Conservation (phyloP, 1,139 yeast genomes). For the Suhomyces ambrosiae region DNA sequence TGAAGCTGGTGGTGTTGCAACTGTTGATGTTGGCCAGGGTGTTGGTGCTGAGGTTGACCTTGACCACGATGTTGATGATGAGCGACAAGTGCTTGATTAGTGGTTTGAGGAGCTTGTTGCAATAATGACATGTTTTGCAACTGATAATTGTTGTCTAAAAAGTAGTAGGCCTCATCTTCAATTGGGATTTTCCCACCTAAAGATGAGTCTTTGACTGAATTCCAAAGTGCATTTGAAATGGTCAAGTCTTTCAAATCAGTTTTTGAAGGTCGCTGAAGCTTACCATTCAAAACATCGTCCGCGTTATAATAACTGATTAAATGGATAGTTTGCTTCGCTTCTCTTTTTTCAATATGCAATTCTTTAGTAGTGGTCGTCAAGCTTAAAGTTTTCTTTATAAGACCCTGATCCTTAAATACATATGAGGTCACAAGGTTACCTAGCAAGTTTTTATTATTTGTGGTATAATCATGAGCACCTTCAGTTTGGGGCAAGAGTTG, state of each 20-base stretch:
- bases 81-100: conserved; percentile 15
- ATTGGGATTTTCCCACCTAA: conserved; percentile 57
- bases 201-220: conserved; percentile 61
- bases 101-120: conserved; percentile 19
- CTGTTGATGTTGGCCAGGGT: conserved; percentile 2
- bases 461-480: conserved; percentile 3
- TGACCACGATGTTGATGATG: conserved; percentile 17
- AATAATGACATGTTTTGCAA: conserved; percentile 43
- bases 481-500: conserved; percentile 16
- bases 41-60: conserved; percentile 13
- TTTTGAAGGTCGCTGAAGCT: conserved; percentile 61
- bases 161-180: conserved; percentile 56
- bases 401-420: conserved; percentile 73
- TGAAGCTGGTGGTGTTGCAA: conserved; percentile 9
- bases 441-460: conserved; percentile 11
- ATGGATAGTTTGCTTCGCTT: conserved; percentile 59
- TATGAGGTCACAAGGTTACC: conserved; percentile 51
- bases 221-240: conserved; percentile 61
- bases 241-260: conserved; percentile 52
- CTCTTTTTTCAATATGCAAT: conserved; percentile 29
- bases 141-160: conserved; percentile 50
- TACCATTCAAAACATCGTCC: conserved; percentile 65
- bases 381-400: conserved; percentile 81
- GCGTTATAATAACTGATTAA: conserved; percentile 77
- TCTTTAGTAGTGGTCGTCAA: conserved; percentile 49